Evolutionary conservation across 306 rosid genomes (phyloP).

Genomic region (Acmispon strigosus): DNA sequence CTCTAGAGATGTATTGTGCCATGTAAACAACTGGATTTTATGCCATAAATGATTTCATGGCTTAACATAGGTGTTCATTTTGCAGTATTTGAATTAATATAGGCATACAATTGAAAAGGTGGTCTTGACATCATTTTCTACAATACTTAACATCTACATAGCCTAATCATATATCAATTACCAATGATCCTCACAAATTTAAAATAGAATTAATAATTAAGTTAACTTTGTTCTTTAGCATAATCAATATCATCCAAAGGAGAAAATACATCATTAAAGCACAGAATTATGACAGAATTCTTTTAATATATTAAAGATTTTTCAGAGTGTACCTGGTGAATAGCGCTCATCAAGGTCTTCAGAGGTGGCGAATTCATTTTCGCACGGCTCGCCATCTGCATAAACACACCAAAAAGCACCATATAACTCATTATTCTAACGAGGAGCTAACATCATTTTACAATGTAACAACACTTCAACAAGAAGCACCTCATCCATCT

Average conservation of each 20-base stretch:
- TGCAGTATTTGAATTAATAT: neutral
- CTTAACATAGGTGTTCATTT: neutral
- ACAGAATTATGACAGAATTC: neutral
- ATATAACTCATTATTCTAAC: neutral
- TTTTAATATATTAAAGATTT: neutral
- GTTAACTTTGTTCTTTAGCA: neutral
- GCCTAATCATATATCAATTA: neutral
- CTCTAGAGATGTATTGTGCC: neutral
- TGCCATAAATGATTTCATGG: conserved; percentile 12
- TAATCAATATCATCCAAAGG: neutral
- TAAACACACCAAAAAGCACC: neutral
- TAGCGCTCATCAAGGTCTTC: conserved; percentile 50
- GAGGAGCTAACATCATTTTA: neutral
- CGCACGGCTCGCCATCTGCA: conserved; percentile 89
- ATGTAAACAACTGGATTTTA: neutral
- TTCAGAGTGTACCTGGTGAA: conserved; percentile 47
- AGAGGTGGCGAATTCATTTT: conserved; percentile 76
- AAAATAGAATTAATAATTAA: neutral
- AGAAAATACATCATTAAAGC: neutral
- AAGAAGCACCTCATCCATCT: conserved; percentile 74
- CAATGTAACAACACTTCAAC: conserved; percentile 10
- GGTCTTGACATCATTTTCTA: conserved; percentile 8
- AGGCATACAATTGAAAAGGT: neutral
- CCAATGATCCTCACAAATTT: neutral
- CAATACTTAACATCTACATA: neutral